Conservation (phyloP, 2,329 filamentous ascomycete genomes). For the Didymella sp. region DNA sequence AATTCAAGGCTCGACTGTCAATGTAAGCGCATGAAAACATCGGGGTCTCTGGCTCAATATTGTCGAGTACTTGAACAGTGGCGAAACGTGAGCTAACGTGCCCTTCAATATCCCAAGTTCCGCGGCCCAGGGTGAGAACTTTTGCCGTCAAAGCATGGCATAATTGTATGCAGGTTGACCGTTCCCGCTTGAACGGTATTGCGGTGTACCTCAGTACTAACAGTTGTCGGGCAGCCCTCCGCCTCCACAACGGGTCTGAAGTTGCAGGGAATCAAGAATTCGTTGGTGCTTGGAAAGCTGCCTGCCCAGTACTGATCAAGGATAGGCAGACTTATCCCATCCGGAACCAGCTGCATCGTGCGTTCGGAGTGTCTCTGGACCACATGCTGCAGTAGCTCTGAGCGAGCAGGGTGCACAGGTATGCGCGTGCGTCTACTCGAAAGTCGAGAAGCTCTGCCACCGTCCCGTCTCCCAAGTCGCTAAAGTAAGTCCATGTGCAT, state of each 20-base stretch:
- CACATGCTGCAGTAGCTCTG: conserved; percentile 48
- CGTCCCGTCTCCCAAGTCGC: conserved; percentile 36
- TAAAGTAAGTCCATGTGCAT: conserved; percentile 35
- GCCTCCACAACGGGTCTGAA: conserved; percentile 40
- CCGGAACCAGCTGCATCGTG: conserved; percentile 45
- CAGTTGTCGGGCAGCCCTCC: conserved; percentile 44
- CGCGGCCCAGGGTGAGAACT: conserved; percentile 36
- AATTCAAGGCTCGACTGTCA: conserved; percentile 19
- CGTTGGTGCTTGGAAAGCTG: conserved; percentile 42
- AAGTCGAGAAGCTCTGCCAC: conserved; percentile 32
- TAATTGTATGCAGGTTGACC: conserved; percentile 41
- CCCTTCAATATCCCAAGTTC: conserved; percentile 24
- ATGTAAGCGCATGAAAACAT: conserved; percentile 12
- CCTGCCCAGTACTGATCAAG: conserved; percentile 44
- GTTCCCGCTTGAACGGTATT: conserved; percentile 37
- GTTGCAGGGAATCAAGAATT: conserved; percentile 44
- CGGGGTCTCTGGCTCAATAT: not conserved
- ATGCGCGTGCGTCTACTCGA: conserved; percentile 30
- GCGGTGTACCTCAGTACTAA: conserved; percentile 48
- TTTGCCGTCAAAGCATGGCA: conserved; percentile 39
- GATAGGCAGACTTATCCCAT: conserved; percentile 41
- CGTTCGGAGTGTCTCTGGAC: conserved; percentile 44
- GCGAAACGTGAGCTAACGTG: conserved; percentile 21
- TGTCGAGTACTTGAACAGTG: conserved; percentile 10
- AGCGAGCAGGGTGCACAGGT: conserved; percentile 34